Base-by-base conservation (phyloP, 495 filamentous ascomycete genomes). In the Rhypophila decipiens region DNA sequence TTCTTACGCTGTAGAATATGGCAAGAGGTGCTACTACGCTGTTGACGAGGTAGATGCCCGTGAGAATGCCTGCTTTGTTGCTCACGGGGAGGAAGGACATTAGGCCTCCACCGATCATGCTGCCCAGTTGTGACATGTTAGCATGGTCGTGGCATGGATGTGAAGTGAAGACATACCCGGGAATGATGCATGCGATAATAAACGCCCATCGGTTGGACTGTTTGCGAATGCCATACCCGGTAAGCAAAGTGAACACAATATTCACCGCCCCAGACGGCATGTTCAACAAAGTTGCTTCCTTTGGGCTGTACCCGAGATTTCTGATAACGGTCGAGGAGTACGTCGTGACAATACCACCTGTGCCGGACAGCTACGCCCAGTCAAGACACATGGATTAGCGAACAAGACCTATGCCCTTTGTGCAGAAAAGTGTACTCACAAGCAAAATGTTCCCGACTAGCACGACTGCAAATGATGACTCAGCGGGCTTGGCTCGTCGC, bases 11-110 rank as follows among this genome's bases (percentile, higher is more conserved):
- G 56, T 71, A 76, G 42, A 72, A 64, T 29, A 76, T 55, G 35
- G 66, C 47, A 3, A 76, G 56, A 3, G 73, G 75, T 18, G 74
- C 73, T 10, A 75, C 71, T 22, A 81, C 79, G 11, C 72, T 63
- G 56, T 85, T 84, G 53, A 82, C 70, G 11, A 86, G 70, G 56
- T 84, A 86, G 39, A 84, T 77, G 10, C 82, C 83, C 4, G 76
- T 76, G 11, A 87, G 67, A 20, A 76, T 67, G 19, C 76, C 80
- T 0, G 65, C 65, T 13, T 29, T 43, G 55, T 66, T 64, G 52
- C 68, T 72, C 38, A 40, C 58, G 5, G 70, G 65, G 1, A 77
- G 61, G 59, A 84, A 84, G 2, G 79, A 81, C 67, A 85, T 74
- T 12, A 85, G 58, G 1, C 59, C 79, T 7, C 72, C 76, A 4